Evolutionary conservation across 1,139 yeast species (phyloP), one percentile per base, ranked within the genome.

Genomic region (Suhomyces bribrorum): DNA sequence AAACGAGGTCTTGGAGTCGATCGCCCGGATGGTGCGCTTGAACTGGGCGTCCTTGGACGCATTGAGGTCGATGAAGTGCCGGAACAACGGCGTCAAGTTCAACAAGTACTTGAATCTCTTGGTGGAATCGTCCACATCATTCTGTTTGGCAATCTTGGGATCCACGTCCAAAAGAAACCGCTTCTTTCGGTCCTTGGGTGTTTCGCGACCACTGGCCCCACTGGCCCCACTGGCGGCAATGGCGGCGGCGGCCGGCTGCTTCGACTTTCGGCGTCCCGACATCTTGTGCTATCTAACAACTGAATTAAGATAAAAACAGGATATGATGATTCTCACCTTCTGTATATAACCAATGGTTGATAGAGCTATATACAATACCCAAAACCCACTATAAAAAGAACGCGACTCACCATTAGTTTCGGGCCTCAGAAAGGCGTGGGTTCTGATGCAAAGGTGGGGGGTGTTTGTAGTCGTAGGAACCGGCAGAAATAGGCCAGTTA

Each of bases 1-100:
- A 44, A 49, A 52, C 36, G 43, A 48, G 28, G 59, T 56, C 47
- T 69, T 70, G 38, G 65, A 63, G 48, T 80, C 88, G 20, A 79
- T 66, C 41, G 73, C 77, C 44, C 75, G 72, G 39, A 85, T 66
- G 31, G 84, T 65, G 46, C 71, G 69, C 57, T 75, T 74, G 54
- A 89, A 80, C 12, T 69, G 71, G 6, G 81, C 77, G 56, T 90
- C 96, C 49, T 81, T 79, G 31, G 84, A 73, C 7, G 96, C 92
- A 48, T 83, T 80, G 32, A 83, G 71, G 54, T 89, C 92, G 43
- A 92, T 87, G 59, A 92, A 92, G 56, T 88, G 90, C 37, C 95
- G 80, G 57, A 92, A 92, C 44, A 90, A 66, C 37, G 88, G 94
- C 5, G 96, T 86, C 32, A 90, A 68, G 0, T 95, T 89, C 36